Percentiles rank a stretch among this genome's conserved stretches.
These are phyloP conservation scores for Metschnikowia lochheadii DNA, from an alignment of 805 yeast species.

Conservation along the genomic window DNA sequence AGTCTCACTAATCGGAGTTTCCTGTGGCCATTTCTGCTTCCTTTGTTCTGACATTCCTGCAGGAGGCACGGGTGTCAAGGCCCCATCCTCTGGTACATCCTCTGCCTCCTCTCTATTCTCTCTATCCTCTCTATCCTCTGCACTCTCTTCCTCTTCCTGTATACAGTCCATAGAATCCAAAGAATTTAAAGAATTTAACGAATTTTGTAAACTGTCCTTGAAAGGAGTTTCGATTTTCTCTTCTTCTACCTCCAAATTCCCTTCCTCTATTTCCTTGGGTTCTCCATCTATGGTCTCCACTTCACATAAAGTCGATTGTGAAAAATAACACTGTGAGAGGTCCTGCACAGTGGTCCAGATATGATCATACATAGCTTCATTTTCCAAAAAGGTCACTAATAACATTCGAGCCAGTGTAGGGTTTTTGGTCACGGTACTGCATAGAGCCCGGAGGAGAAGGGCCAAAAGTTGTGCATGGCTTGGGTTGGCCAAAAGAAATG, in stretches of 20 bases:
- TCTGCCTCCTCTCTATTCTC: too few species aligned
- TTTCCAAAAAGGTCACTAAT: constrained; percentile 45
- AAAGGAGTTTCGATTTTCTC: neutral
- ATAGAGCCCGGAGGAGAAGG: constrained; percentile 51
- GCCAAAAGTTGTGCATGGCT: constrained; percentile 56
- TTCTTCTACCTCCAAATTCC: neutral
- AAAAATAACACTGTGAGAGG: constrained; percentile 1
- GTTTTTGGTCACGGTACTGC: constrained; percentile 47
- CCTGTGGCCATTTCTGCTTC: constrained; percentile 48
- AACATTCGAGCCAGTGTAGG: constrained; percentile 53
- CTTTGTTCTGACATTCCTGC: constrained; percentile 59
- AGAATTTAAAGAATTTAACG: too few species aligned
- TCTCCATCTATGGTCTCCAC: neutral
- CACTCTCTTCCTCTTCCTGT: neutral
- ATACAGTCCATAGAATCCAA: neutral
- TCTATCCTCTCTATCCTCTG: constrained; percentile 23
- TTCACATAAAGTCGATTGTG: neutral
- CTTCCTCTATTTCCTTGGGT: too few species aligned
- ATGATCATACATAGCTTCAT: constrained; percentile 35
- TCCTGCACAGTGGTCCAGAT: constrained; percentile 21
- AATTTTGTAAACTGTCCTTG: neutral
- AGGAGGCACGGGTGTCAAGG: constrained; percentile 49
- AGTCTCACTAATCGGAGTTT: constrained; percentile 44
- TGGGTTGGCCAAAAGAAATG: constrained; percentile 34
- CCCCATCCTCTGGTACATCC: constrained; percentile 11